Conservation (phyloP, 2,329 filamentous ascomycete species). For the Colletotrichum nymphaeae region DNA sequence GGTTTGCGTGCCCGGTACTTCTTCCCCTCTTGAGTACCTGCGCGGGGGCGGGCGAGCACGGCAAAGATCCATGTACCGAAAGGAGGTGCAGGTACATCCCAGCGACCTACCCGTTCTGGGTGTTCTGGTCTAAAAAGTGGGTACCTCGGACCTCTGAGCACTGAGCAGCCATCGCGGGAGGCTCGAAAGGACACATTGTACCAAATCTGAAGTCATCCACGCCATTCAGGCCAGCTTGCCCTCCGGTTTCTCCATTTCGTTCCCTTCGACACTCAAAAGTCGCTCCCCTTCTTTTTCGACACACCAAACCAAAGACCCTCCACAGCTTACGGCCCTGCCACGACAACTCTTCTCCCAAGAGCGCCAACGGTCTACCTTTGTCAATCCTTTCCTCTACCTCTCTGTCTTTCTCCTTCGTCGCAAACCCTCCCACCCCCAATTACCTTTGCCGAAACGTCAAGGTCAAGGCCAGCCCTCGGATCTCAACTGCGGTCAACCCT, state of each 20-base stretch:
- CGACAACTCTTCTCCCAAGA: background rate
- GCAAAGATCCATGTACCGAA: constrained; percentile 13
- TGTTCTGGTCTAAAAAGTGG: constrained; percentile 34
- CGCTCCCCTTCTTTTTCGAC: constrained; percentile 3
- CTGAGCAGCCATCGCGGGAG: constrained; percentile 27
- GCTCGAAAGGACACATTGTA: constrained; percentile 36
- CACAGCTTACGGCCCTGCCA: constrained; percentile 17
- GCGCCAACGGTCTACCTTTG: constrained; percentile 24
- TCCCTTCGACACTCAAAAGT: constrained; percentile 19
- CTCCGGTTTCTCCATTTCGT: constrained; percentile 8
- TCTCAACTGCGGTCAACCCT: constrained; percentile 28
- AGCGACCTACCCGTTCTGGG: constrained; percentile 34
- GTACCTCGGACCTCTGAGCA: constrained; percentile 30
- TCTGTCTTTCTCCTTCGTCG: constrained; percentile 3
- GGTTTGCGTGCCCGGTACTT: constrained; percentile 16
- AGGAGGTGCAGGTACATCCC: constrained; percentile 11
- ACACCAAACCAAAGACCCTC: background rate
- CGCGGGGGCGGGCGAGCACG: background rate
- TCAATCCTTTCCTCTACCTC: constrained; percentile 3
- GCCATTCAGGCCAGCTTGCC: constrained; percentile 33
- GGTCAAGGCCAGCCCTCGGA: constrained; percentile 35
- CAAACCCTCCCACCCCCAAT: constrained; percentile 15
- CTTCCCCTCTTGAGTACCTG: constrained; percentile 12
- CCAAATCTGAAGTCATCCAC: constrained; percentile 33
- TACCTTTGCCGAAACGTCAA: constrained; percentile 19